Evolutionary conservation across 1,284 basidiomycete species (phyloP).

Genomic region (Boletus hoseneyae): DNA sequence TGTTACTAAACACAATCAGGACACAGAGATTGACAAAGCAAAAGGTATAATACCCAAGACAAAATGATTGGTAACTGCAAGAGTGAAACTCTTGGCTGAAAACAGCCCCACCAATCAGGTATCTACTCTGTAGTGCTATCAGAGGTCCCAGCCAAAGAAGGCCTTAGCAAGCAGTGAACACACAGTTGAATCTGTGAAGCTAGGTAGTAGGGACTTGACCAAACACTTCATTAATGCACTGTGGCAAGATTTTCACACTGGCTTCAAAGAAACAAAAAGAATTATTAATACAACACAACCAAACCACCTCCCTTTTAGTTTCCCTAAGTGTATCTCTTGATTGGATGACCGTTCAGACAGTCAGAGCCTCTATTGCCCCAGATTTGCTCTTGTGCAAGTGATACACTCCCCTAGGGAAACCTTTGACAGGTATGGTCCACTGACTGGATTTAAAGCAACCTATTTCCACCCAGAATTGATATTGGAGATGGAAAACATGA

Average conservation of each 20-base stretch:
- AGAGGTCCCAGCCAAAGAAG: no score
- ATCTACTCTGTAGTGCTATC: no score
- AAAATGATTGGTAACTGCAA: no score
- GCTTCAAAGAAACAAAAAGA: neutral
- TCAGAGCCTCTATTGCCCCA: neutral
- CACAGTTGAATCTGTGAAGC: conserved; percentile 17
- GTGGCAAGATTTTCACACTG: neutral
- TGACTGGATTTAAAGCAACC: no score
- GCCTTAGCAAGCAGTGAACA: neutral
- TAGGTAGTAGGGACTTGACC: conserved; percentile 13
- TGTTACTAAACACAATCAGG: no score
- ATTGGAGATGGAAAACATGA: no score
- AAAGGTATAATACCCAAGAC: no score
- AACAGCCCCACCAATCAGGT: neutral
- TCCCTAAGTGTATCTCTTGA: neutral
- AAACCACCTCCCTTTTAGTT: neutral
- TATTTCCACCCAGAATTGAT: no score
- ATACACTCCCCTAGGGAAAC: neutral
- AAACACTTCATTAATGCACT: neutral
- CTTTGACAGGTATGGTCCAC: no score
- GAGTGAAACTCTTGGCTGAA: no score
- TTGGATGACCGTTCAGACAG: neutral
- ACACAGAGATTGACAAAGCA: no score
- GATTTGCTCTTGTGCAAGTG: neutral
- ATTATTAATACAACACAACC: neutral